These are phyloP conservation scores for Thermomucor indicae-seudaticae DNA, from an alignment of 371 early-diverging fungal genomes.

Conservation along the genomic window DNA sequence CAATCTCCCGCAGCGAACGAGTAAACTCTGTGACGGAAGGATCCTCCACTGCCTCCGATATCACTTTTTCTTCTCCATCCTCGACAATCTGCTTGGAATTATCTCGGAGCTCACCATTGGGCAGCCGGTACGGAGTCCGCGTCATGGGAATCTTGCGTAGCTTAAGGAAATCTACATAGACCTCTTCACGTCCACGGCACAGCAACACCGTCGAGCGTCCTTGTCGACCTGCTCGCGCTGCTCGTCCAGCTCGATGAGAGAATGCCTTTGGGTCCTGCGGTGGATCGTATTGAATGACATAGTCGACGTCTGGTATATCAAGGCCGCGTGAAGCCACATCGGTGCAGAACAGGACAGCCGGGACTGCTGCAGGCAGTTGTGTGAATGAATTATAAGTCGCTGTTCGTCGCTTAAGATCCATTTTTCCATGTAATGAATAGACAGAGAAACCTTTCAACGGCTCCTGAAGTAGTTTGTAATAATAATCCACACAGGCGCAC, in stretches of 20 bases:
- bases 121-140: constrained; percentile 40
- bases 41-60: constrained; percentile 37
- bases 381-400: constrained; percentile 63
- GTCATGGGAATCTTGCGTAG: constrained; percentile 85
- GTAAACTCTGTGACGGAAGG: constrained; percentile 44
- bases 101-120: constrained; percentile 13
- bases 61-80: constrained; percentile 34
- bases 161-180: constrained; percentile 82
- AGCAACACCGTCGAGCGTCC: constrained; percentile 89
- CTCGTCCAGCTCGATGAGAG: constrained; percentile 98
- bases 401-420: constrained; percentile 82
- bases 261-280: constrained; percentile 97
- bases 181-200: constrained; percentile 76
- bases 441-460: constrained; percentile 49
- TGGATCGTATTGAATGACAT: constrained; percentile 94
- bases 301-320: constrained; percentile 96
- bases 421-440: constrained; percentile 90
- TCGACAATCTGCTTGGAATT: constrained; percentile 9
- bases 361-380: constrained; percentile 53
- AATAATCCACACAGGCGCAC: constrained; percentile 94
- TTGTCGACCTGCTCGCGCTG: constrained; percentile 87
- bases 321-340: constrained; percentile 98
- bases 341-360: constrained; percentile 87
- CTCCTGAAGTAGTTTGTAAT: constrained; percentile 60
- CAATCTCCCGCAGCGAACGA: constrained; percentile 44